Evolutionary conservation across 2,329 filamentous ascomycete species (phyloP), one percentile per base, ranked within the genome.

Genomic region (Pestalotiopsis sp.): DNA sequence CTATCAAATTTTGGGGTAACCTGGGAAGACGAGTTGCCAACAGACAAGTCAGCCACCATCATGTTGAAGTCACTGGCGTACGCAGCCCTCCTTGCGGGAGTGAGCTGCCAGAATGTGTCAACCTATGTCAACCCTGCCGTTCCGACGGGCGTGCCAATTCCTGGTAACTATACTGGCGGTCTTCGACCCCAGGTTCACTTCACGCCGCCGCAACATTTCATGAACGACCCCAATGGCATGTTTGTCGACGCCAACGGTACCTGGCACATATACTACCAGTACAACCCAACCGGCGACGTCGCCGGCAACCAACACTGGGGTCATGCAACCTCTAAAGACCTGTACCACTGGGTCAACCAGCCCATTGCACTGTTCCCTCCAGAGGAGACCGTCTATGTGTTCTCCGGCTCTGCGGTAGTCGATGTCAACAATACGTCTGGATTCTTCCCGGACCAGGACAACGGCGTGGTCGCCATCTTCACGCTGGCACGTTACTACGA

Each of bases 171-270:
- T 65, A 76, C 71, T 7, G 77, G 77, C 7, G 56, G 68, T 3
- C 67, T 79, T 45, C 80, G 87, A 13, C 87, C 87, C 3, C 86
- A 89, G 73, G 77, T 88, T 23, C 88, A 89, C 76, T 90, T 84
- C 75, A 85, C 85, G 7, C 86, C 86, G 2, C 86, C 87, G 2
- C 72, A 81, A 36, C 77, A 83, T 72, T 87, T 85, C 71, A 85
- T 87, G 83, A 90, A 90, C 70, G 90, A 91, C 72, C 89, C 89
- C 1, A 91, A 91, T 78, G 90, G 90, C 72, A 84, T 90, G 80
- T 89, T 90, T 70, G 76, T 84, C 5, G 88, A 90, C 70, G 81
- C 78, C 2, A 82, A 88, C 67, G 88, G 87, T 4, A 81, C 82
- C 0, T 92, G 87, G 77, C 90, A 92, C 74, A 72, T 91, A 1